Conservation (phyloP, 192 early-diverging fungal species). For the Anaeromyces robustus region DNA sequence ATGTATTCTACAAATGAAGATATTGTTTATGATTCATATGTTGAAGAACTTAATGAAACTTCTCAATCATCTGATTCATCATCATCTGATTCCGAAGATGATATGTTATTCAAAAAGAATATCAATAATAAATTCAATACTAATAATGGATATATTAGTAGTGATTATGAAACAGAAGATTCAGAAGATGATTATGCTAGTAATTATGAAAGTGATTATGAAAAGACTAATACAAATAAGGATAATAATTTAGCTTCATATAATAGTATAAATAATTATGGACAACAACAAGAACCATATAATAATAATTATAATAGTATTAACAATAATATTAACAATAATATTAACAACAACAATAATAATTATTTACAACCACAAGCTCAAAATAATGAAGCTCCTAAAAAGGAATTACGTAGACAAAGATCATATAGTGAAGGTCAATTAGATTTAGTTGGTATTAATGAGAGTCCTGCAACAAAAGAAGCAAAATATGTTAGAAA, state of each 20-base stretch:
- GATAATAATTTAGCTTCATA: neutral
- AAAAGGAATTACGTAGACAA: neutral
- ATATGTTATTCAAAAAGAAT: neutral
- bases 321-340: no score
- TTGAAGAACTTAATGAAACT: neutral
- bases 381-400: neutral
- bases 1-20: neutral
- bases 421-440: neutral
- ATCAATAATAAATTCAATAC: neutral
- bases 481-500: neutral
- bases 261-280: neutral
- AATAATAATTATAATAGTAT: neutral
- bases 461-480: neutral
- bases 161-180: neutral
- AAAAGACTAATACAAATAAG: neutral
- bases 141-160: neutral
- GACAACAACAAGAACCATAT: no score
- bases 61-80: neutral
- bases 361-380: neutral
- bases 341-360: neutral
- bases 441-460: neutral
- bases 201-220: neutral
- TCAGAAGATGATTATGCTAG: neutral
- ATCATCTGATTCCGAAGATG: neutral
- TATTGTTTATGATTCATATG: neutral